Evolutionary conservation across 768 basidiomycete species (phyloP).

Genomic region (Kwoniella heveanensis): DNA sequence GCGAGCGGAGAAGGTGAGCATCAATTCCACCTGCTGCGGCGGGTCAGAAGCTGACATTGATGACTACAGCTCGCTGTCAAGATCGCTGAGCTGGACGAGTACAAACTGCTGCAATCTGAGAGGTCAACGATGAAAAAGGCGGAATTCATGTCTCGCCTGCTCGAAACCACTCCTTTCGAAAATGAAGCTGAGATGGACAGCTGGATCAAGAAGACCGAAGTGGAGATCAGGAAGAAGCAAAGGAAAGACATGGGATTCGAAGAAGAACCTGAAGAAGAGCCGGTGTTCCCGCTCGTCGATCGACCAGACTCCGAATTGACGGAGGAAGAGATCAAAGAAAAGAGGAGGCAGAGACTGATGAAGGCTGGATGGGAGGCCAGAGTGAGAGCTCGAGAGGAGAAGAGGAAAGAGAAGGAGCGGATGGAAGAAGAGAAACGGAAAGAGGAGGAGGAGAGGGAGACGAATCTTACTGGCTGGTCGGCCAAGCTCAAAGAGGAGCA

Average conservation of each 20-base stretch:
- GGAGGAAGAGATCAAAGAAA: constrained; percentile 90
- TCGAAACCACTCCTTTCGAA: constrained; percentile 62
- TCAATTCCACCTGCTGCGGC: not conserved
- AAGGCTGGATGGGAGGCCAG: constrained; percentile 94
- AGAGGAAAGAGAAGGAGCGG: constrained; percentile 73
- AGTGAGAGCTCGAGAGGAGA: constrained; percentile 77
- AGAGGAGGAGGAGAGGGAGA: constrained; percentile 75
- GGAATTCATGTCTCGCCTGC: constrained; percentile 65
- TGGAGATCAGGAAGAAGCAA: constrained; percentile 70
- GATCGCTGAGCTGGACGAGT: constrained; percentile 63
- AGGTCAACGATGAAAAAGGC: constrained; percentile 60
- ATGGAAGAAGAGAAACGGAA: constrained; percentile 41
- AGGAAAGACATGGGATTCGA: constrained; percentile 78
- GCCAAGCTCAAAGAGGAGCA: constrained; percentile 73
- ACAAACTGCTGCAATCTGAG: constrained; percentile 40
- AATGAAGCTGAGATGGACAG: constrained; percentile 59
- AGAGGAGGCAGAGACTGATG: constrained; percentile 85
- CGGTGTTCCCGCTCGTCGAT: constrained; percentile 85
- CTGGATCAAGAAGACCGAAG: constrained; percentile 80
- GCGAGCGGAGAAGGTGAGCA: constrained; percentile 75
- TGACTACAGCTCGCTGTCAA: constrained; percentile 35
- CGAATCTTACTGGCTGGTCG: constrained; percentile 75
- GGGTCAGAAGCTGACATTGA: not conserved
- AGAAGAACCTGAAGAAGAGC: constrained; percentile 70
- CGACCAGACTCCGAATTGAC: constrained; percentile 87